Percentiles rank a stretch among this genome's conserved stretches.
These are phyloP conservation scores for Phytophthora pisi DNA, from an alignment of 352 stramenopile species.

Conservation along the genomic window DNA sequence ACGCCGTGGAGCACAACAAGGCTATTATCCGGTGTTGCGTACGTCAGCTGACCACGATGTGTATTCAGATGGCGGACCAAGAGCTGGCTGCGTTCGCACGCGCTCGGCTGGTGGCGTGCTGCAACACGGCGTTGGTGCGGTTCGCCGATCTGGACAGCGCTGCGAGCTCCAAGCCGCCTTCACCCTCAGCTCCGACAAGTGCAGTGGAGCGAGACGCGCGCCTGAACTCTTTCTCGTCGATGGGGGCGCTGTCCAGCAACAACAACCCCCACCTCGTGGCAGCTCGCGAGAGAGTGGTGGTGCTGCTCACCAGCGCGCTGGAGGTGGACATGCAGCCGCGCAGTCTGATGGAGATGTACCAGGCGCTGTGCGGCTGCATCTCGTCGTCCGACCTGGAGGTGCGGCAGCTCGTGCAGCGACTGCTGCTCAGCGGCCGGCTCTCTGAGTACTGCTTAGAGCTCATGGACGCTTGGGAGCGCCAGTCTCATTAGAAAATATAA, in stretches of 20 bases:
- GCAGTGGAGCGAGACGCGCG: constrained; percentile 3
- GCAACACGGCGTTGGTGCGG: constrained; percentile 49
- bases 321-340: constrained; percentile 61
- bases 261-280: constrained; percentile 31
- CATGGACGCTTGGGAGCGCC: constrained; percentile 39
- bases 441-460: constrained; percentile 60
- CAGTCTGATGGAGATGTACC: constrained; percentile 77
- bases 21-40: constrained; percentile 74
- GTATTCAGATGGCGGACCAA: constrained; percentile 62
- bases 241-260: constrained; percentile 1
- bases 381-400: constrained; percentile 68
- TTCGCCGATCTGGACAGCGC: constrained; percentile 54
- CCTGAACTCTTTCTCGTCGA: constrained; percentile 7
- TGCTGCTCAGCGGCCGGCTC: constrained; percentile 63
- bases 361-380: constrained; percentile 79
- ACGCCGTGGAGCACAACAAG: constrained; percentile 62
- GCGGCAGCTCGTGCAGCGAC: constrained; percentile 65
- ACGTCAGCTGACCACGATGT: constrained; percentile 75
- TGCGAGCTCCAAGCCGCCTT: constrained; percentile 2
- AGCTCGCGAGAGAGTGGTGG: constrained; percentile 66
- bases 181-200: constrained; percentile 7
- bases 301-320: constrained; percentile 61
- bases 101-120: constrained; percentile 65
- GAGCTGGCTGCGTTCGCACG: constrained; percentile 53
- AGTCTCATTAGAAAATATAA: constrained; percentile 33